Percentiles rank a stretch among this genome's conserved stretches.
Evolutionary conservation across 306 rosid species (phyloP).

Genomic region (Arachis stenosperma): DNA sequence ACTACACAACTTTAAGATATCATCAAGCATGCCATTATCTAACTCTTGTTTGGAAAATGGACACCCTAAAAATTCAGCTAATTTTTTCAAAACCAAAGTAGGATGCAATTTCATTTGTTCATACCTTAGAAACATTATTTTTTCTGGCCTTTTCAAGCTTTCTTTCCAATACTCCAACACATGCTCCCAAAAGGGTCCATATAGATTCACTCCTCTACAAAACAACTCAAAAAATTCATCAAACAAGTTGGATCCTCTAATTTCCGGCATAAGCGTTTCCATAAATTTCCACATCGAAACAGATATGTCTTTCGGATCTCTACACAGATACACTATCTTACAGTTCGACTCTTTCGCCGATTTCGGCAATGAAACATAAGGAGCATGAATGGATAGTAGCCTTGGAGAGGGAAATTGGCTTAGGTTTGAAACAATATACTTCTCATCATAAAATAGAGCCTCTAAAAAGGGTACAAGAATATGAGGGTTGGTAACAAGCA

Average conservation of each 20-base stretch:
- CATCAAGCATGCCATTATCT: neutral
- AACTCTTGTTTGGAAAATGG: neutral
- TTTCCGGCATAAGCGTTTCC: neutral
- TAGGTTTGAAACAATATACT: no score
- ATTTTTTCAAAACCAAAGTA: neutral
- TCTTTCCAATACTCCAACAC: neutral
- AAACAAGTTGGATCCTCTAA: neutral
- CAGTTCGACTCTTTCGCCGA: no score
- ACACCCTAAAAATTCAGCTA: neutral
- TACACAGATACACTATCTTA: no score
- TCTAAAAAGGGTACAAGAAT: neutral
- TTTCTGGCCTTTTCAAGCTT: neutral
- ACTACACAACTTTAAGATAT: neutral
- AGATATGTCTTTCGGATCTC: neutral
- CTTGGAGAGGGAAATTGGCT: no score
- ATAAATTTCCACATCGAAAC: neutral
- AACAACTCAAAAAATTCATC: neutral
- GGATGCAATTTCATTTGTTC: neutral
- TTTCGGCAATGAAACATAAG: no score
- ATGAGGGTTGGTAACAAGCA: neutral
- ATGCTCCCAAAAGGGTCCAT: neutral
- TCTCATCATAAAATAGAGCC: no score
- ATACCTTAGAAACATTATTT: neutral
- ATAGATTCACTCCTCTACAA: neutral
- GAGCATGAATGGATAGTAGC: no score